Base-by-base conservation (phyloP, 2,329 filamentous ascomycete species). In the Colletotrichum truncatum region DNA sequence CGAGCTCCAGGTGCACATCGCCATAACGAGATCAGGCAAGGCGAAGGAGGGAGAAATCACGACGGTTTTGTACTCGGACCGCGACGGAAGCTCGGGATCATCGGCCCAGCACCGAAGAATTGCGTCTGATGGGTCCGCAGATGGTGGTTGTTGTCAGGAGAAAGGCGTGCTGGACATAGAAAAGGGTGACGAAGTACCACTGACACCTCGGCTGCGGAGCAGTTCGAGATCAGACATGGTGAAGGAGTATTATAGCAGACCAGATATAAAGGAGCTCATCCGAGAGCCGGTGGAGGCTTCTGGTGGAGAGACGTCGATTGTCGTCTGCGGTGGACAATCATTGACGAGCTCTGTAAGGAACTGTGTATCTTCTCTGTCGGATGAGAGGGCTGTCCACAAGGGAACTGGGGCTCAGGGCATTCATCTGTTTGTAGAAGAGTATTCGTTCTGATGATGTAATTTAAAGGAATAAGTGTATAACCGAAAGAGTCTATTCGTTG, bases 341-440 rank as follows among this genome's bases (percentile, higher is more conserved):
- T 75, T 89, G 23, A 85, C 87, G 2, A 78, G 85, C 3, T 76
- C 76, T 46, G 83, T 85, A 12, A 78, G 87, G 61, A 89, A 87
- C 68, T 83, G 80, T 61, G 86, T 89, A 3, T 83, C 84, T 2
- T 76, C 75, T 28, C 67, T 89, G 66, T 87, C 85, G 56, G 87
- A 90, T 69, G 87, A 89, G 75, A 77, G 87, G 39, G 87, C 84
- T 1, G 87, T 89, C 21, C 87, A 89, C 71, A 90, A 90, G 73
- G 87, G 87, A 5, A 89, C 86, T 0, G 87, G 86, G 1, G 87
- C 87, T 0, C 87, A 90, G 71, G 87, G 87, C 0, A 89, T 90
- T 39, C 82, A 85, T 71, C 70, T 89, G 59, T 83, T 87, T 72
- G 86, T 85, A 1, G 87, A 89, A 68, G 87, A 89, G 72, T 89